These are phyloP conservation scores for Malbranchea cinnamomea DNA, from an alignment of 2,329 filamentous ascomycete genomes.

Conservation along the genomic window DNA sequence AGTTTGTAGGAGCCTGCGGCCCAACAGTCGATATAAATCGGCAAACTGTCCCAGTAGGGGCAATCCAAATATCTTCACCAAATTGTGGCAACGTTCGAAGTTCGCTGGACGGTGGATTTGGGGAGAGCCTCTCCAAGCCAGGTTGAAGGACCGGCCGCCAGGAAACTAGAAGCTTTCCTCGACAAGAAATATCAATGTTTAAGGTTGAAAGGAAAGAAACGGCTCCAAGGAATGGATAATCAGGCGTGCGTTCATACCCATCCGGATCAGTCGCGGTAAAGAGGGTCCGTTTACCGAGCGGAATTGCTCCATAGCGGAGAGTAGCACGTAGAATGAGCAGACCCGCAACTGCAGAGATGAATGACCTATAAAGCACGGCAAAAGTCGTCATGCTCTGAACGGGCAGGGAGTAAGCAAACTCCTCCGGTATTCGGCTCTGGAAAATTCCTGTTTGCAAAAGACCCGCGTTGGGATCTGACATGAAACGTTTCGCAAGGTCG, in stretches of 20 bases:
- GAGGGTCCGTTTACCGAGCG: slow-evolving; percentile 26
- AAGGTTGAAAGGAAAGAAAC: slow-evolving; percentile 17
- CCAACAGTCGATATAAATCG: slow-evolving; percentile 6
- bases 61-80: slow-evolving; percentile 24
- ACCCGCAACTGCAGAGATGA: slow-evolving; percentile 25
- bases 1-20: slow-evolving; percentile 4
- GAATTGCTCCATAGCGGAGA: slow-evolving; percentile 21
- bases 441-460: slow-evolving; percentile 2
- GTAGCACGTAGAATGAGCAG: slow-evolving; percentile 23
- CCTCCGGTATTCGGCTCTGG: slow-evolving; percentile 4
- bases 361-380: slow-evolving; percentile 23
- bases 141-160: slow-evolving; percentile 22
- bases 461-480: slow-evolving; percentile 5
- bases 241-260: slow-evolving; percentile 17
- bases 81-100: slow-evolving; percentile 1
- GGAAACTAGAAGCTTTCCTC: slow-evolving; percentile 23
- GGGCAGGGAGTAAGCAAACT: neutral
- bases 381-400: slow-evolving; percentile 6
- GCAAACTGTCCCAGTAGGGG: slow-evolving; percentile 18
- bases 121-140: slow-evolving; percentile 20
- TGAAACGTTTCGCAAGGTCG: slow-evolving; percentile 5
- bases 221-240: slow-evolving; percentile 12
- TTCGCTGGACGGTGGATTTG: slow-evolving; percentile 13
- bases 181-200: slow-evolving; percentile 22
- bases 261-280: slow-evolving; percentile 21